Percentiles rank a stretch among this genome's conserved stretches.
These are phyloP conservation scores for Blastobotrys persicus DNA, from an alignment of 1,139 yeast genomes.

Conservation along the genomic window DNA sequence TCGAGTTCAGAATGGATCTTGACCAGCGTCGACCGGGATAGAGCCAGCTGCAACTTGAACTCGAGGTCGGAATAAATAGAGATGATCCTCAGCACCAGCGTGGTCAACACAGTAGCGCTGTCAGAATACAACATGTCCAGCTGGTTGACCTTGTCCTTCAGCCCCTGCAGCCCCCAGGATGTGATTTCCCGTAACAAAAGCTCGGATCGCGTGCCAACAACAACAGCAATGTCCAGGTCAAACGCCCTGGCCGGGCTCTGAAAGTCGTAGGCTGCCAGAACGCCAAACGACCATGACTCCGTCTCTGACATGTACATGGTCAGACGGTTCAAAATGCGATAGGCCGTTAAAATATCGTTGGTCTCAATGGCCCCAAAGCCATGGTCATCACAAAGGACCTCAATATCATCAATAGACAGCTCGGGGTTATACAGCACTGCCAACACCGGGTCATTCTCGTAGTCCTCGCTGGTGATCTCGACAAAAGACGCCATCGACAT, in stretches of 20 bases:
- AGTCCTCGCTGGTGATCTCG: neutral
- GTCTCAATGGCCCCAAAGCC: slow-evolving; percentile 28
- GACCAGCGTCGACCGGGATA: slow-evolving; percentile 37
- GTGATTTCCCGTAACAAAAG: slow-evolving; percentile 31
- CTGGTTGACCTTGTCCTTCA: slow-evolving; percentile 32
- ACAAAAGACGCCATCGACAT: neutral
- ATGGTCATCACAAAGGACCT: slow-evolving; percentile 24
- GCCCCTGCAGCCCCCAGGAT: slow-evolving; percentile 34
- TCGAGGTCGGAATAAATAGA: slow-evolving; percentile 32
- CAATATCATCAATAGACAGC: slow-evolving; percentile 30
- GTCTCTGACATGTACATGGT: slow-evolving; percentile 32
- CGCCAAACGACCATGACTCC: slow-evolving; percentile 33
- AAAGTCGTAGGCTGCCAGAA: slow-evolving; percentile 32
- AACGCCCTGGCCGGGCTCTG: slow-evolving; percentile 34
- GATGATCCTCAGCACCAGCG: slow-evolving; percentile 35
- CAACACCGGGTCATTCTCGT: slow-evolving; percentile 31
- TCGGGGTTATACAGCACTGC: slow-evolving; percentile 27
- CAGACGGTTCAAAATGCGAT: slow-evolving; percentile 30
- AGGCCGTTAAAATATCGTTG: slow-evolving; percentile 33
- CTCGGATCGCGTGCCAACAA: slow-evolving; percentile 33
- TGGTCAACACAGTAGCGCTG: slow-evolving; percentile 36
- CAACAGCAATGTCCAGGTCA: slow-evolving; percentile 36
- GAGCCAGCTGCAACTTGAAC: slow-evolving; percentile 34
- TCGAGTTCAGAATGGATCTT: slow-evolving; percentile 38
- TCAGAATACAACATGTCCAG: slow-evolving; percentile 27